Evolutionary conservation across 768 basidiomycete species (phyloP).

Genomic region (Mycena crocata): DNA sequence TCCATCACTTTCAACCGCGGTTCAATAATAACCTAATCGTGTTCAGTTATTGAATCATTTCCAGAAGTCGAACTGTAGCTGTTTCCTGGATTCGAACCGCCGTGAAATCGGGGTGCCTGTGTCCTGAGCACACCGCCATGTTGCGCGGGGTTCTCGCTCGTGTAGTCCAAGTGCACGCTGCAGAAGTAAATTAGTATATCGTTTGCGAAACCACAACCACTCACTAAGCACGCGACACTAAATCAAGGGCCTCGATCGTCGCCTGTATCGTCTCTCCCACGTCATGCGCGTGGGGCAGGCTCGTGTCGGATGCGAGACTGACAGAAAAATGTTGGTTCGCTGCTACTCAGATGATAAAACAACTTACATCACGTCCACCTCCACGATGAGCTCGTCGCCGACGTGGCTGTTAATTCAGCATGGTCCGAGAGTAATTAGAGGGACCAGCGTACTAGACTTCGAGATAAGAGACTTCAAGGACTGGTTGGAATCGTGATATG

Average conservation of each 20-base stretch:
- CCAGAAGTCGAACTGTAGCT: no score
- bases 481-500: constrained; percentile 27
- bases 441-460: constrained; percentile 29
- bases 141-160: constrained; percentile 26
- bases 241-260: constrained; percentile 30
- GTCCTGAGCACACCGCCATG: constrained; percentile 12
- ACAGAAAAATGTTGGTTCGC: neutral
- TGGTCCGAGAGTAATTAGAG: neutral
- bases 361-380: constrained; percentile 30
- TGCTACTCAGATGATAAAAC: no score
- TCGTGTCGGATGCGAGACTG: constrained; percentile 20
- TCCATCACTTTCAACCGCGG: no score
- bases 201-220: neutral
- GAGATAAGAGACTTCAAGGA: constrained; percentile 29
- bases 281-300: constrained; percentile 29
- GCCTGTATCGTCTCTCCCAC: constrained; percentile 32
- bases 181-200: neutral
- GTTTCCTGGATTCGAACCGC: no score
- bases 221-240: constrained; percentile 35
- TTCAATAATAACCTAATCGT: no score
- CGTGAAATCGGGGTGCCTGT: no score
- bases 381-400: constrained; percentile 34
- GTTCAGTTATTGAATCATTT: no score
- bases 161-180: constrained; percentile 34
- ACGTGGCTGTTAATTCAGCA: constrained; percentile 20